phyloP scores from a whole-genome alignment of 2,329 filamentous ascomycete species.

The Xylaria sp. region DNA sequence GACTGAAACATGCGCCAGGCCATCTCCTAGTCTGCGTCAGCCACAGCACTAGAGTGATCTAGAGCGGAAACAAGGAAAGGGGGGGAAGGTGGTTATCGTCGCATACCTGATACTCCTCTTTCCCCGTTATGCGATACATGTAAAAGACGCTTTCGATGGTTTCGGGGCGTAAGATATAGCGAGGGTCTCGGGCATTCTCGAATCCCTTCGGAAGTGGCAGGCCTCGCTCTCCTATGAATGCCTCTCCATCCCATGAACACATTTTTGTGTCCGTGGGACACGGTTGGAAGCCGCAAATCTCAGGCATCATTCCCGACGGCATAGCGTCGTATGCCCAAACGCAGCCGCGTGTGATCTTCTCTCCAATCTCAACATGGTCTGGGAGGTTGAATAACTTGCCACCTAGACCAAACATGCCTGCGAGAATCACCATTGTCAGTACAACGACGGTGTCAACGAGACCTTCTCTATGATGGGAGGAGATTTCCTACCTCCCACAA shows the following conservation, averaged over 20 bases:
- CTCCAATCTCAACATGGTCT: conserved; percentile 65
- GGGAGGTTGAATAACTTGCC: conserved; percentile 68
- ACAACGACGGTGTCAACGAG: background rate
- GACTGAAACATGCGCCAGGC: conserved; percentile 50
- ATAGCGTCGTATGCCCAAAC: conserved; percentile 70
- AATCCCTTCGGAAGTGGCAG: conserved; percentile 54
- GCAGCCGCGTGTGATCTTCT: conserved; percentile 70
- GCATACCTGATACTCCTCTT: conserved; percentile 40
- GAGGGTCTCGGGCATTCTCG: conserved; percentile 59
- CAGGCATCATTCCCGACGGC: conserved; percentile 69
- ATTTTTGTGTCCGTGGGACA: conserved; percentile 50
- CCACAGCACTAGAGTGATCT: background rate
- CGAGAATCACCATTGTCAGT: conserved; percentile 4
- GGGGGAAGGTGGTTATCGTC: background rate
- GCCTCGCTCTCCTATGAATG: conserved; percentile 14
- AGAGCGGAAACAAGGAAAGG: background rate
- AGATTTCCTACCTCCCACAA: conserved; percentile 66
- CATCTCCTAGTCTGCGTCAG: conserved; percentile 36
- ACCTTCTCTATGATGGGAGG: background rate
- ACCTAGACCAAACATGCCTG: conserved; percentile 71
- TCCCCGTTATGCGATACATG: conserved; percentile 49
- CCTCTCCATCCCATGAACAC: conserved; percentile 45
- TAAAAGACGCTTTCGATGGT: conserved; percentile 51
- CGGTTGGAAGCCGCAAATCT: conserved; percentile 63
- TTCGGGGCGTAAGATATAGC: conserved; percentile 50